phyloP scores from a whole-genome alignment of 331 rosid genomes.

The Arachis monticola region DNA sequence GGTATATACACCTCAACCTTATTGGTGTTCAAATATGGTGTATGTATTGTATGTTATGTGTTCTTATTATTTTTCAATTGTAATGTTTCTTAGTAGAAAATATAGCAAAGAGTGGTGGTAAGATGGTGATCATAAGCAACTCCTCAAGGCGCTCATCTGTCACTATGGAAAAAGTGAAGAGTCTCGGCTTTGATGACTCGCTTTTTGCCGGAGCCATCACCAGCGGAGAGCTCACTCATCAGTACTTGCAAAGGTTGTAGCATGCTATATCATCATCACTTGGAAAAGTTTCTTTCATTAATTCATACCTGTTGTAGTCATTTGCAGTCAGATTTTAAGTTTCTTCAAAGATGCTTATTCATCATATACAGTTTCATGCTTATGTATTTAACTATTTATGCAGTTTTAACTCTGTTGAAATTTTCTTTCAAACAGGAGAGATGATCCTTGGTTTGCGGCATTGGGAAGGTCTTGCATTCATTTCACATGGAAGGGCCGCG shows the following conservation, averaged over 20 bases:
- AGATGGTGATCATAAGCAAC: conserved; percentile 93
- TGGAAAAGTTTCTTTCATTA: not conserved
- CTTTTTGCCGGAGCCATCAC: conserved; percentile 86
- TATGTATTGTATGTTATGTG: no score
- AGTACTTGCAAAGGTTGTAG: conserved; percentile 66
- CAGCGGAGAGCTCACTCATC: conserved; percentile 93
- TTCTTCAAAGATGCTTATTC: no score
- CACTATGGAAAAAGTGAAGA: conserved; percentile 74
- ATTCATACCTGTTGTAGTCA: not conserved
- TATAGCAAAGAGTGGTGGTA: conserved; percentile 74
- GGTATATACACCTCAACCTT: no score
- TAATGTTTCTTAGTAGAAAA: conserved; percentile 60
- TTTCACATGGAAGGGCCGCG: conserved; percentile 87
- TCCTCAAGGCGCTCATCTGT: conserved; percentile 87
- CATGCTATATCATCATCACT: not conserved
- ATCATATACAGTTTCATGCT: not conserved
- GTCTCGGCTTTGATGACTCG: conserved; percentile 89
- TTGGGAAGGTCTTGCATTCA: conserved; percentile 92
- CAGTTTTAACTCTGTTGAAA: not conserved
- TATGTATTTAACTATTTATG: not conserved
- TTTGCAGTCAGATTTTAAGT: not conserved
- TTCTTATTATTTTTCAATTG: not conserved
- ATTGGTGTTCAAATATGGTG: no score
- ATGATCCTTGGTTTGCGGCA: conserved; percentile 91
- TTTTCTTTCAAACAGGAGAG: conserved; percentile 62